Percentiles rank a stretch among this genome's conserved stretches.
Evolutionary conservation across 2,329 filamentous ascomycete species (phyloP).

Genomic region (Akanthomyces dipterigenus): DNA sequence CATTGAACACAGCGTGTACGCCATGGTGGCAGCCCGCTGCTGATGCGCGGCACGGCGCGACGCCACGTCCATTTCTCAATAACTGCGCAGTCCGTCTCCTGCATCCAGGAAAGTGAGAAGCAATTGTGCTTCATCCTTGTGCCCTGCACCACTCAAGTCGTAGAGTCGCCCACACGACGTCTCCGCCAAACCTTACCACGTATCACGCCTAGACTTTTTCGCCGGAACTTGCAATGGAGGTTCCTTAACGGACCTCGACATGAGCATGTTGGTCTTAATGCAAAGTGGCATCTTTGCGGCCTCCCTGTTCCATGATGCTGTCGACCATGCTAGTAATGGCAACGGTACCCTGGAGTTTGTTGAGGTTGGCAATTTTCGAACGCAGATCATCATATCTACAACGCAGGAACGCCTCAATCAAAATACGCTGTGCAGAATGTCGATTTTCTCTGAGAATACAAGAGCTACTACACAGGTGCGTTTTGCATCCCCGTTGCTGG

Average conservation of each 20-base stretch:
- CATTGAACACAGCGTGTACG: not conserved
- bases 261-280: constrained; percentile 46
- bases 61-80: not conserved
- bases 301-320: constrained; percentile 37
- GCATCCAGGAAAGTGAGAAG: not conserved
- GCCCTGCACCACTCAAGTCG: not conserved
- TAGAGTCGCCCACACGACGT: constrained; percentile 15
- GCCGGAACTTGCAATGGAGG: constrained; percentile 47
- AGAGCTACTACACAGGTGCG: constrained; percentile 55
- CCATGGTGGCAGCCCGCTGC: not conserved
- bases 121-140: not conserved
- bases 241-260: constrained; percentile 60
- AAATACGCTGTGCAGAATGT: constrained; percentile 30
- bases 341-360: constrained; percentile 18
- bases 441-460: constrained; percentile 24
- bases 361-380: constrained; percentile 22
- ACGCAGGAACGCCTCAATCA: constrained; percentile 41
- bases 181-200: too few relatives aligned
- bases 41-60: not conserved
- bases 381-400: constrained; percentile 41
- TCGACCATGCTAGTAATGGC: constrained; percentile 25
- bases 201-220: constrained; percentile 61
- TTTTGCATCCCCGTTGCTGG: constrained; percentile 58
- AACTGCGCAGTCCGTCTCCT: not conserved
- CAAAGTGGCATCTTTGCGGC: constrained; percentile 46